These are phyloP conservation scores for Lepidium aucheri DNA, from an alignment of 345 rosid species.

Conservation along the genomic window DNA sequence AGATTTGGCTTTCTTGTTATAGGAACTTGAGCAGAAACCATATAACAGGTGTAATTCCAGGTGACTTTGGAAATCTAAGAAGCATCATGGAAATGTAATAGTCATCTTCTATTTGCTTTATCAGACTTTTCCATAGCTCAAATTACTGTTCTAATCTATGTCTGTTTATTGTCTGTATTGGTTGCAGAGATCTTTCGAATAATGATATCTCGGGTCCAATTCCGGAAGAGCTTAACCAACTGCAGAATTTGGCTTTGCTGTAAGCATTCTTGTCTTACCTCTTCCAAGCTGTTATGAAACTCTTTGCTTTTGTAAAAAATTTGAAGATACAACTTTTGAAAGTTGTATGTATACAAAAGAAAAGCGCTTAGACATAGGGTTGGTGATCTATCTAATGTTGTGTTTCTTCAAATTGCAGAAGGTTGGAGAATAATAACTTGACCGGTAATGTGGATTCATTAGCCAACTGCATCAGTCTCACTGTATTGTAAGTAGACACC, in stretches of 20 bases:
- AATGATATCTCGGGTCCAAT: slow-evolving; percentile 72
- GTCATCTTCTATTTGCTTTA: not conserved
- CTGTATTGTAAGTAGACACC: slow-evolving; percentile 45
- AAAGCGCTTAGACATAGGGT: not conserved
- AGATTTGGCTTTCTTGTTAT: not conserved
- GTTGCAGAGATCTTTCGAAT: slow-evolving; percentile 76
- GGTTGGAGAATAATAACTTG: slow-evolving; percentile 69
- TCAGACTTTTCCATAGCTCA: not conserved
- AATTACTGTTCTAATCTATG: slow-evolving; percentile 6
- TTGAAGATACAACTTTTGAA: not conserved
- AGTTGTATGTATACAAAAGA: not conserved
- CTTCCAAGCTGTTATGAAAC: not conserved
- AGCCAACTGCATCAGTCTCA: slow-evolving; percentile 64
- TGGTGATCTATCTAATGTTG: not conserved
- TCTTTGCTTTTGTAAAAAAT: not conserved
- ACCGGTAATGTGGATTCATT: slow-evolving; percentile 70
- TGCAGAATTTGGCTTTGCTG: slow-evolving; percentile 63
- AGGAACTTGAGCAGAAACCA: slow-evolving; percentile 86
- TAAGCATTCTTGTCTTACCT: slow-evolving; percentile 26
- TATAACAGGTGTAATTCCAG: slow-evolving; percentile 63
- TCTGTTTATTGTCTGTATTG: slow-evolving; percentile 1
- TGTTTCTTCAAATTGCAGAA: slow-evolving; percentile 39
- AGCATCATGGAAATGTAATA: slow-evolving; percentile 86
- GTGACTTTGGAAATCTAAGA: slow-evolving; percentile 83
- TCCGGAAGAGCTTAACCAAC: slow-evolving; percentile 77